A percentile compares a stretch with the other conserved stretches of the same genome.
Evolutionary conservation across 2,329 filamentous ascomycete species (phyloP).

Genomic region (Aschersonia sp.): DNA sequence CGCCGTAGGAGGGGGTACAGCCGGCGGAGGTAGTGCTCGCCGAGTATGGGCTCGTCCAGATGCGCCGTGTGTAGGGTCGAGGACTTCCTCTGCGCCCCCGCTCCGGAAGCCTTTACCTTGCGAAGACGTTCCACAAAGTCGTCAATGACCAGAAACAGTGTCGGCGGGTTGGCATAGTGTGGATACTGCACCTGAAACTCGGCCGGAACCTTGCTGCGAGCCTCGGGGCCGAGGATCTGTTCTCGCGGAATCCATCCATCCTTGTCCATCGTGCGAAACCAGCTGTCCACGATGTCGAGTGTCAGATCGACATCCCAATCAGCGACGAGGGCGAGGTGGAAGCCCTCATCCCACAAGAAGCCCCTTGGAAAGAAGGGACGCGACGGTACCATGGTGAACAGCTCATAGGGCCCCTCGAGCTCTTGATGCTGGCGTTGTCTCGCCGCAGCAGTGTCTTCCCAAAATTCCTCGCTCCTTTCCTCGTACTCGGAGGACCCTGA

Average conservation of each 20-base stretch:
- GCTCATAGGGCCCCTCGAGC: conserved; percentile 68
- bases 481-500: conserved; percentile 89
- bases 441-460: conserved; percentile 79
- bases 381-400: conserved; percentile 86
- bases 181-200: conserved; percentile 96
- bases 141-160: conserved; percentile 80
- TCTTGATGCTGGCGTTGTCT: conserved; percentile 52
- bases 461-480: conserved; percentile 89
- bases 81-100: no score
- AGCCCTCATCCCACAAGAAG: conserved; percentile 97
- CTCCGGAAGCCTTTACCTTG: conserved; percentile 30
- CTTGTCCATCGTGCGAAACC: conserved; percentile 92
- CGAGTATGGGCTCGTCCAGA: conserved; percentile 52
- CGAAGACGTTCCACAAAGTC: conserved; percentile 69
- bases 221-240: conserved; percentile 84
- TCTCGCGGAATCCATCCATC: conserved; percentile 97
- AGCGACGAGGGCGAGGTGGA: conserved; percentile 78
- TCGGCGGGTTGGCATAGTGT: conserved; percentile 94
- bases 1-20: conserved; percentile 79
- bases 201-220: conserved; percentile 80
- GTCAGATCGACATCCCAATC: conserved; percentile 91
- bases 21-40: conserved; percentile 55
- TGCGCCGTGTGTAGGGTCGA: conserved; percentile 45
- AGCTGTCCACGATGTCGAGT: conserved; percentile 79
- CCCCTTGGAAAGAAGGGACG: conserved; percentile 92